These are phyloP conservation scores for Curvularia spicifera DNA, from an alignment of 2,329 filamentous ascomycete genomes.

Conservation along the genomic window DNA sequence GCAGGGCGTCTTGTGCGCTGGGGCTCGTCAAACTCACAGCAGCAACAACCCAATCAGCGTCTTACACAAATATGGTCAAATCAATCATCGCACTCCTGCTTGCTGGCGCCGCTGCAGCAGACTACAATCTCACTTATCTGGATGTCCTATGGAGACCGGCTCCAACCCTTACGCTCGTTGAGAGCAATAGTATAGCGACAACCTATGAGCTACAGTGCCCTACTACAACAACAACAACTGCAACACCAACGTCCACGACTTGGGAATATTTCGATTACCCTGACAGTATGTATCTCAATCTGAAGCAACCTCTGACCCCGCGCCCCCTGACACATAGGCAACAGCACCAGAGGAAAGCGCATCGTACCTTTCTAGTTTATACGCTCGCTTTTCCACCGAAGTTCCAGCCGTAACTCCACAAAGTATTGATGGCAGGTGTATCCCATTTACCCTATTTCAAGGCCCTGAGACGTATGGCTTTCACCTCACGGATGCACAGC, in stretches of 20 bases:
- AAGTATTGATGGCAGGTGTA: background rate
- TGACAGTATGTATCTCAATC: background rate
- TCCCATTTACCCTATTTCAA: conserved; percentile 13
- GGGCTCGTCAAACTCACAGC: background rate
- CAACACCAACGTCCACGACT: background rate
- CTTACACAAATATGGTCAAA: background rate
- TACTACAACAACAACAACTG: background rate
- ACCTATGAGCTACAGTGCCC: conserved; percentile 12
- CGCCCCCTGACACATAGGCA: background rate
- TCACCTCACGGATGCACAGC: background rate
- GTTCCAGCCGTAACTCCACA: conserved; percentile 37
- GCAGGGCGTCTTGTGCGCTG: background rate
- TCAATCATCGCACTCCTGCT: conserved; percentile 1
- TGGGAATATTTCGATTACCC: conserved; percentile 28
- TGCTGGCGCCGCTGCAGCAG: background rate
- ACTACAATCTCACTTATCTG: conserved; percentile 10
- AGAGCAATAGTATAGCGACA: conserved; percentile 11
- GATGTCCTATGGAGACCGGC: conserved; percentile 2
- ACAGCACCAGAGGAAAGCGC: too few relatives aligned
- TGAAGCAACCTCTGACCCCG: background rate
- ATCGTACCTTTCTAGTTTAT: background rate
- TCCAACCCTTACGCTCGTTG: conserved; percentile 6
- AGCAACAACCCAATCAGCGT: background rate
- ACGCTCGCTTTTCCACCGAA: background rate
- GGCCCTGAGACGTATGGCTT: conserved; percentile 13